Evolutionary conservation across 257 asterid species (phyloP), one percentile per base, ranked within the genome.

Genomic region (Echites panduratus): DNA sequence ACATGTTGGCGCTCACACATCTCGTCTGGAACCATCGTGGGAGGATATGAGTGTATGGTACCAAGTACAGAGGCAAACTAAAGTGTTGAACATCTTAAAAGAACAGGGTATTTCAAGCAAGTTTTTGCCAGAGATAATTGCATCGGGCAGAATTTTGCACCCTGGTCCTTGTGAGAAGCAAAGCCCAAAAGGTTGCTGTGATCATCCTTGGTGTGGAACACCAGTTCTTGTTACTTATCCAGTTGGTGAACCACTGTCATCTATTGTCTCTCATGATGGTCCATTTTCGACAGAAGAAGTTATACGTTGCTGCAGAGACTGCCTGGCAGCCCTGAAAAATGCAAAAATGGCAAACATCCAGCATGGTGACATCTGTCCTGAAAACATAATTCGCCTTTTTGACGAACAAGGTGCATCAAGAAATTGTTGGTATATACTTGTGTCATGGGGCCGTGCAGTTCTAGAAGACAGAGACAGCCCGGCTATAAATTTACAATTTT

Each of bases 1-100:
- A 66, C 75, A 88, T 9, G 78, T 91, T 14, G 96, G 97, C 5
- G 93, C 93, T 56, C 97, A 89, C 77, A 83, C 95, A 0, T 89
- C 95, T 74, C 93, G 92, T 70, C 68, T 91, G 68, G 91, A 89
- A 84, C 95, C 91, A 14, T 89, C 97, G 0, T 89, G 93, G 96
- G 97, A 91, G 56, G 96, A 91, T 81, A 91, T 91, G 97, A 89
- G 87, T 63, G 76, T 88, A 19, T 91, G 97, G 97, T 91, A 89
- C 85, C 91, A 86, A 80, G 97, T 91, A 35, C 96, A 88, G 72
- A 82, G 97, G 73, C 97, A 91, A 81, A 88, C 93, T 4, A 91
- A 91, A 77, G 88, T 91, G 19, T 38, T 91, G 75, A 89, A 88
- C 73, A 83, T 88, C 73, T 75, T 91, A 4, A 87, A 84, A 66